These are phyloP conservation scores for Eucalyptus curtisii DNA, from an alignment of 345 rosid genomes.

Conservation along the genomic window DNA sequence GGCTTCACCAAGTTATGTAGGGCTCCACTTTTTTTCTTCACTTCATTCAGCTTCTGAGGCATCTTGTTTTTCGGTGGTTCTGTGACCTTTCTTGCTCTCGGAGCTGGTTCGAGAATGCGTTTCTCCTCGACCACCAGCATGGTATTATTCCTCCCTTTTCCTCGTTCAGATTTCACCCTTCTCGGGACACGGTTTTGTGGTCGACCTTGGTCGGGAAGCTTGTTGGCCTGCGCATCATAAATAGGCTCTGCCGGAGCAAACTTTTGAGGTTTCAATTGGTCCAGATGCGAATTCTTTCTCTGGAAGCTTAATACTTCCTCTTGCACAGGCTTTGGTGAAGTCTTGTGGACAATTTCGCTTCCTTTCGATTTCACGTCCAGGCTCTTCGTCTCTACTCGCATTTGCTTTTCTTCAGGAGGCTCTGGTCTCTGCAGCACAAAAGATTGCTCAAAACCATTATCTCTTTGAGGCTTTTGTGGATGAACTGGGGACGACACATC, in stretches of 20 bases:
- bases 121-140: constrained; percentile 8
- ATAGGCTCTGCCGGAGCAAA: constrained; percentile 10
- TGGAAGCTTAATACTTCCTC: not conserved
- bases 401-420: constrained; percentile 6
- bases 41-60: constrained; percentile 26
- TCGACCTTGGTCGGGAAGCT: not conserved
- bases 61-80: constrained; percentile 10
- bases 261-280: constrained; percentile 17
- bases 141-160: not conserved
- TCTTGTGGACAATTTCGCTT: constrained; percentile 5
- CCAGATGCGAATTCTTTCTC: constrained; percentile 10
- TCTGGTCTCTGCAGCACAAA: constrained; percentile 4
- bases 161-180: constrained; percentile 4
- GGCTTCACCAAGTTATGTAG: constrained; percentile 12
- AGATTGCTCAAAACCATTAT: constrained; percentile 7
- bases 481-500: constrained; percentile 8
- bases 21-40: constrained; percentile 11
- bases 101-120: constrained; percentile 2
- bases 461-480: constrained; percentile 10
- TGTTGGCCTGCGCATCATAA: constrained; percentile 2
- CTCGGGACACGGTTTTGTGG: not conserved
- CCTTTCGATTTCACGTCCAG: constrained; percentile 16
- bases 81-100: constrained; percentile 7
- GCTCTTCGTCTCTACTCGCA: constrained; percentile 6
- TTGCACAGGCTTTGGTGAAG: not conserved